Conservation (phyloP, 2,329 filamentous ascomycete species). For the Amauroascus niger region DNA sequence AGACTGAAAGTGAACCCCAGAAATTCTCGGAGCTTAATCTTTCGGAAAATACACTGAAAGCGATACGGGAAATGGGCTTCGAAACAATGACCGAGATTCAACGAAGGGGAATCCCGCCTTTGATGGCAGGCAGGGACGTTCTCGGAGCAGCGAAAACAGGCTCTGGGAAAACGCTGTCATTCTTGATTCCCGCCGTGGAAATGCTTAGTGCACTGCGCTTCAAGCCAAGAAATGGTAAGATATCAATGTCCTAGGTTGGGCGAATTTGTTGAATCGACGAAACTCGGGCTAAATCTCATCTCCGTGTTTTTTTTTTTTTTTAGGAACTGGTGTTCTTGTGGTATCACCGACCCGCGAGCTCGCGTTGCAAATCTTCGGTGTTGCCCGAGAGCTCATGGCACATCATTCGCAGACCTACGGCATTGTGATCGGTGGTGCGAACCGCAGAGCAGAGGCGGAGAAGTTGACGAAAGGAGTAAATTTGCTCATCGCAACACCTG, state of each 20-base stretch:
- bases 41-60: slow-evolving; percentile 78
- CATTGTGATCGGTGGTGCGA: slow-evolving; percentile 92
- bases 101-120: slow-evolving; percentile 71
- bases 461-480: slow-evolving; percentile 94
- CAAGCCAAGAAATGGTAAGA: slow-evolving; percentile 73
- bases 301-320: too few species aligned
- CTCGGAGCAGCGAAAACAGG: slow-evolving; percentile 93
- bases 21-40: slow-evolving; percentile 75
- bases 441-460: slow-evolving; percentile 78
- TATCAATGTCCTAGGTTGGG: neutral
- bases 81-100: slow-evolving; percentile 95
- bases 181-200: slow-evolving; percentile 87
- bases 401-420: slow-evolving; percentile 92
- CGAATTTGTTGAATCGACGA: neutral
- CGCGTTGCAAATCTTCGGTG: slow-evolving; percentile 91
- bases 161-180: slow-evolving; percentile 89
- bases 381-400: slow-evolving; percentile 84
- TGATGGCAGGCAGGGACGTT: slow-evolving; percentile 82
- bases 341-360: slow-evolving; percentile 90
- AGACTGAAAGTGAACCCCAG: slow-evolving; percentile 52
- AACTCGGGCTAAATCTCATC: neutral
- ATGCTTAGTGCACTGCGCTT: slow-evolving; percentile 84
- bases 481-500: slow-evolving; percentile 85
- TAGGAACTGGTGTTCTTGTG: slow-evolving; percentile 73
- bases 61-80: slow-evolving; percentile 85